Evolutionary conservation across 2,329 filamentous ascomycete genomes (phyloP), one percentile per base, ranked within the genome.

Genomic region (Blastomyces gilchristii): DNA sequence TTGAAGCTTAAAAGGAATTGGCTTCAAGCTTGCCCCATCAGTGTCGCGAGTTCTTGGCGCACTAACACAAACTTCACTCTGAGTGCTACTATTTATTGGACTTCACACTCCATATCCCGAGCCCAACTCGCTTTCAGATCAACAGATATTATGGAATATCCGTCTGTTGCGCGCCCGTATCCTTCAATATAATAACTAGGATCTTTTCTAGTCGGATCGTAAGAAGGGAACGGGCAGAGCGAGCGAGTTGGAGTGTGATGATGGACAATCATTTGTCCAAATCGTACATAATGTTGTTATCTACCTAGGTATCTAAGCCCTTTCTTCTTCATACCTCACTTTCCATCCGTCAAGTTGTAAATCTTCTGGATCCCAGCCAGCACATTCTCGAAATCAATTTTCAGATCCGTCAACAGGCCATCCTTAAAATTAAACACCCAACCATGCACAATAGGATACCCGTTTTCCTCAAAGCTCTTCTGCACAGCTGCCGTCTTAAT

Each of bases 361-460:
- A 87, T 84, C 80, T 86, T 87, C 78, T 86, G 82, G 61, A 87
- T 82, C 64, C 81, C 79, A 62, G 72, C 73, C 54, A 87, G 74
- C 73, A 81, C 80, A 14, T 76, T 73, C 75, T 85, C 80, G 67
- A 86, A 85, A 70, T 87, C 81, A 67, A 87, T 78, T 71, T 87
- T 79, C 64, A 87, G 76, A 70, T 87, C 85, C 73, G 83, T 86
- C 64, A 90, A 78, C 69, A 87, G 74, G 11, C 87, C 87, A 69
- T 89, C 84, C 61, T 83, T 76, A 68, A 89, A 85, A 66, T 82
- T 84, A 78, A 90, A 90, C 54, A 89, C 86, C 86, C 86, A 89
- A 45, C 86, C 87, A 75, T 89, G 87, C 61, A 90, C 86, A 65
- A 89, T 81, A 61, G 87, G 87, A 70, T 82, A 89, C 67, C 81